phyloP scores from a whole-genome alignment of 331 rosid genomes.

The Erythrophleum ivorense region DNA sequence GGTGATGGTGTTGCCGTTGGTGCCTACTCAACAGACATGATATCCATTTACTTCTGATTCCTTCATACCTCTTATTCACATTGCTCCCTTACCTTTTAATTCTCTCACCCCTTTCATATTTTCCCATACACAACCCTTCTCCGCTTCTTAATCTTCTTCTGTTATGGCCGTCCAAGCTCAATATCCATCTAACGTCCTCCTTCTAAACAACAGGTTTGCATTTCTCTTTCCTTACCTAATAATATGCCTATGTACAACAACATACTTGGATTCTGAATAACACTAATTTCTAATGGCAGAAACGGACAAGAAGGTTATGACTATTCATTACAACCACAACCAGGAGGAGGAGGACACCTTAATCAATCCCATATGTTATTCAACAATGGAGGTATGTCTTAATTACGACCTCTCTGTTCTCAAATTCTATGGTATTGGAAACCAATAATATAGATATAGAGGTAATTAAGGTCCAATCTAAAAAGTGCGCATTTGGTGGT shows the following conservation, averaged over 20 bases:
- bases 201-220: constrained; percentile 71
- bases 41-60: too few species aligned
- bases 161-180: constrained; percentile 97
- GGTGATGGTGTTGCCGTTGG: too few species aligned
- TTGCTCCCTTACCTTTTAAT: too few species aligned
- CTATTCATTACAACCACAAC: constrained; percentile 62
- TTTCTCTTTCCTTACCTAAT: background rate
- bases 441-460: too few species aligned
- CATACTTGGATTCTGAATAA: background rate
- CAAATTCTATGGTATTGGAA: background rate
- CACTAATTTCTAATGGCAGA: constrained; percentile 45
- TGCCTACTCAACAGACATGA: too few species aligned
- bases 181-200: constrained; percentile 80
- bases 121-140: background rate
- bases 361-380: constrained; percentile 63
- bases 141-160: background rate
- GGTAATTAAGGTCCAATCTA: background rate
- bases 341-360: constrained; percentile 42
- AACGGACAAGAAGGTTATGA: constrained; percentile 74
- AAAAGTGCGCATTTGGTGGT: background rate
- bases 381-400: constrained; percentile 61
- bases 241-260: background rate
- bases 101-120: background rate
- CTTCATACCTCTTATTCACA: background rate
- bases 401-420: background rate